Evolutionary conservation across 2,329 filamentous ascomycete genomes (phyloP).

Genomic region (Xylaria sp.): DNA sequence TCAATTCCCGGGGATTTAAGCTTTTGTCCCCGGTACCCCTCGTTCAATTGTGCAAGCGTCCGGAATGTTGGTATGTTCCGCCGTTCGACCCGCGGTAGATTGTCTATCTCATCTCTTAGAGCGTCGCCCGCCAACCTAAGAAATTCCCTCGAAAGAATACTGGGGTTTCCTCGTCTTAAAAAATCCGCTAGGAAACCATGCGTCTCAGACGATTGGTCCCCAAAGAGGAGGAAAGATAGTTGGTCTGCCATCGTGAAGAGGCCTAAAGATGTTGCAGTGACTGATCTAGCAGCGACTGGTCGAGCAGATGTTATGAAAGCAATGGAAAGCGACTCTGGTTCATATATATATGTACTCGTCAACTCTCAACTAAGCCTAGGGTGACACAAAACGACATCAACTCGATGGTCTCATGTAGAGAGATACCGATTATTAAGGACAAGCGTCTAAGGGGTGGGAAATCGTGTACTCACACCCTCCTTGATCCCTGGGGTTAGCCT

Average conservation of each 20-base stretch:
- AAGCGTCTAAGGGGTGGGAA: conserved; percentile 36
- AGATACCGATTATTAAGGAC: conserved; percentile 28
- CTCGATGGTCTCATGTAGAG: conserved; percentile 41
- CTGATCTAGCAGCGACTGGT: conserved; percentile 41
- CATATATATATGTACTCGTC: conserved; percentile 48
- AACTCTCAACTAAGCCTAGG: conserved; percentile 34
- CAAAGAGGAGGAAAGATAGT: conserved; percentile 71
- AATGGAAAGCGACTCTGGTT: conserved; percentile 38
- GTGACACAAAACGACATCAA: conserved; percentile 45
- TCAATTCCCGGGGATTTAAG: conserved; percentile 71
- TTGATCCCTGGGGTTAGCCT: conserved; percentile 42
- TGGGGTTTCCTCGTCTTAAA: conserved; percentile 58
- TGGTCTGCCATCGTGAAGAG: conserved; percentile 57
- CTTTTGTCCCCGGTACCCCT: conserved; percentile 68
- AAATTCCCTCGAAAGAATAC: conserved; percentile 69
- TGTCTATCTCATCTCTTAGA: conserved; percentile 69
- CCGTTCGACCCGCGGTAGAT: conserved; percentile 66
- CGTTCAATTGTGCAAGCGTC: conserved; percentile 72
- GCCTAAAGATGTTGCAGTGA: conserved; percentile 28
- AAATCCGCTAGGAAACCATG: conserved; percentile 70
- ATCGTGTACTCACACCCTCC: conserved; percentile 42
- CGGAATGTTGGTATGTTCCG: conserved; percentile 70
- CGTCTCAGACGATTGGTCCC: conserved; percentile 77
- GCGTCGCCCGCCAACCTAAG: conserved; percentile 67
- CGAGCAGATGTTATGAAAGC: conserved; percentile 38